Conservation (phyloP, 2,329 filamentous ascomycete species). For the Aureobasidium pullulans region DNA sequence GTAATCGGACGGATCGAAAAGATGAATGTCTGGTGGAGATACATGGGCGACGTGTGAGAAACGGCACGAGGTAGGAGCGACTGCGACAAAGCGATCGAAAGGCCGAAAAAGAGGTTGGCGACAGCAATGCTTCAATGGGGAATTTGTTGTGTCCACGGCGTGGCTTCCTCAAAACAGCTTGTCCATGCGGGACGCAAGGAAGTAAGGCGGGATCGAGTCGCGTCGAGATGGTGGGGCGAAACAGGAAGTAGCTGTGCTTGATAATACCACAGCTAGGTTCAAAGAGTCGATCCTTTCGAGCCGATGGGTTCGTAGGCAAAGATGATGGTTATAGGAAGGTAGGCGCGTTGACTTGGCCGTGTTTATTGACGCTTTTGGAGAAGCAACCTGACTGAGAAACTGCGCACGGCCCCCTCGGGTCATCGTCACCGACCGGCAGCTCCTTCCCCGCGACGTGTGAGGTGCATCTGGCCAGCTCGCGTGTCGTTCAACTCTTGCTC, state of each 20-base stretch:
- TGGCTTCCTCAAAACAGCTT: slow-evolving; percentile 3
- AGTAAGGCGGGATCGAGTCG: background rate
- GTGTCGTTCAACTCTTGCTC: background rate
- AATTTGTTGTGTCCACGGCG: background rate
- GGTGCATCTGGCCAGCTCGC: background rate
- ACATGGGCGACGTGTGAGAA: background rate
- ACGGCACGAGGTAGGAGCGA: background rate
- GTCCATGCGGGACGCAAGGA: slow-evolving; percentile 2
- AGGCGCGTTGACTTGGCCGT: background rate
- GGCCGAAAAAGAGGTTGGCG: too few relatives aligned
- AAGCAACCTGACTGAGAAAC: background rate
- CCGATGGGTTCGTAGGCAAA: background rate
- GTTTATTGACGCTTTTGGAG: slow-evolving; percentile 3
- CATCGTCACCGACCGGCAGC: background rate
- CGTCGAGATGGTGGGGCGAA: background rate
- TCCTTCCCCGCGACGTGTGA: background rate
- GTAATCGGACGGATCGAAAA: background rate
- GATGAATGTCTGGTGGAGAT: slow-evolving; percentile 11
- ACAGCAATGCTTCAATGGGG: background rate
- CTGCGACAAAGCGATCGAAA: background rate
- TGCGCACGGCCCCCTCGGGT: background rate
- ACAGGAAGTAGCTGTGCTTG: background rate
- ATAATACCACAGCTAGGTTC: background rate
- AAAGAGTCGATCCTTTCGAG: background rate
- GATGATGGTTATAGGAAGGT: background rate